Percentiles rank a stretch among this genome's conserved stretches.
phyloP scores from a whole-genome alignment of 495 filamentous ascomycete species.

The Wilcoxina mikolae region DNA sequence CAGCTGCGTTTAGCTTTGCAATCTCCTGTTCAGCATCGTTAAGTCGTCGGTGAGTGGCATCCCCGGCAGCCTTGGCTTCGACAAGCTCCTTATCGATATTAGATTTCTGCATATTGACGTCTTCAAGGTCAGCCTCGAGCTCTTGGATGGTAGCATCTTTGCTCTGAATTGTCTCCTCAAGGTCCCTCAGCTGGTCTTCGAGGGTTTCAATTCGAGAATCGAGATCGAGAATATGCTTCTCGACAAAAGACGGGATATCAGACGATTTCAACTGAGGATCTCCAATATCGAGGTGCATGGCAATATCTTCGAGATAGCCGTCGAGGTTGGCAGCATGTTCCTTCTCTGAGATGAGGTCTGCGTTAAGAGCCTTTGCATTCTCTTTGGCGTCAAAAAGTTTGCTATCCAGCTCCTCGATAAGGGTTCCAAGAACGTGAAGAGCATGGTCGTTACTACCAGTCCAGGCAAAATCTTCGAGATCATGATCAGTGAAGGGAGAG shows the following conservation, averaged over 20 bases:
- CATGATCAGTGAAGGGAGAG: constrained; percentile 13
- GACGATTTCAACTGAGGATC: neutral
- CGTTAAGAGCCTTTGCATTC: constrained; percentile 3
- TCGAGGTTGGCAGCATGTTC: constrained; percentile 1
- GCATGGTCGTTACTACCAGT: constrained; percentile 23
- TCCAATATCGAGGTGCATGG: constrained; percentile 4
- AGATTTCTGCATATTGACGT: constrained; percentile 4
- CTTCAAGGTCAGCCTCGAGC: constrained; percentile 9
- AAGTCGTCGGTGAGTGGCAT: neutral
- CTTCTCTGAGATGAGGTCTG: constrained; percentile 9
- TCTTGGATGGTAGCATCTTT: constrained; percentile 11
- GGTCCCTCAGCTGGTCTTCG: constrained; percentile 7
- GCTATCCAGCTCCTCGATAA: constrained; percentile 14
- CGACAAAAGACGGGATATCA: constrained; percentile 3
- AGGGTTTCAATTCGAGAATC: neutral
- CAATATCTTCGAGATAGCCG: constrained; percentile 19
- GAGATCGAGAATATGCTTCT: neutral
- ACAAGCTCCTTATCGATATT: constrained; percentile 5
- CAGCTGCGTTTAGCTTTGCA: constrained; percentile 7
- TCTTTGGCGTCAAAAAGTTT: constrained; percentile 11
- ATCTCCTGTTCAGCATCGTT: constrained; percentile 3
- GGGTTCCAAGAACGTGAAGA: constrained; percentile 12
- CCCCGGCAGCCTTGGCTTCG: constrained; percentile 6
- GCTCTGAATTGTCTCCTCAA: constrained; percentile 16
- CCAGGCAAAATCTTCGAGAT: constrained; percentile 22